These are phyloP conservation scores for Plasmodium inui DNA, from an alignment of 169 alveolate genomes.

Conservation along the genomic window DNA sequence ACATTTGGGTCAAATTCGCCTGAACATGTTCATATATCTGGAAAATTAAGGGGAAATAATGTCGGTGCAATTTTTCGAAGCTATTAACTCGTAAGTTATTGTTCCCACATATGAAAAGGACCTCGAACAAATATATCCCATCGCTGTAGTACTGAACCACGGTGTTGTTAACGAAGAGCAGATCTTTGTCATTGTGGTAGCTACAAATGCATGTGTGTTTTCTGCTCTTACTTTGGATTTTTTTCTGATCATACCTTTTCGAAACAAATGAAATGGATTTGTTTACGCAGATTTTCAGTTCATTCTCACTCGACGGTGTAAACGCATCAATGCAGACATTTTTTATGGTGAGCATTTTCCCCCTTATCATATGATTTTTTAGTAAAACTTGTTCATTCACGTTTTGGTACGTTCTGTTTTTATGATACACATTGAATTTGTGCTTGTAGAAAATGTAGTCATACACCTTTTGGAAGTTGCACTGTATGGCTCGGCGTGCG, in stretches of 20 bases:
- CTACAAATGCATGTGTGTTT: slow-evolving; percentile 16
- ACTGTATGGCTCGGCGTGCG: background rate
- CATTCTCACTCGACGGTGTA: slow-evolving; percentile 12
- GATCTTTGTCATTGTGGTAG: slow-evolving; percentile 25
- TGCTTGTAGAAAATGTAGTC: slow-evolving; percentile 73
- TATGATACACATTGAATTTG: slow-evolving; percentile 65
- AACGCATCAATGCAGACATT: slow-evolving; percentile 32
- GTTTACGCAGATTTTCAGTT: slow-evolving; percentile 66
- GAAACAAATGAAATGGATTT: slow-evolving; percentile 31
- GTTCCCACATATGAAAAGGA: slow-evolving; percentile 60
- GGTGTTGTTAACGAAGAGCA: slow-evolving; percentile 55
- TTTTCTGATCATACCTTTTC: background rate
- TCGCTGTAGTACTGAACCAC: slow-evolving; percentile 72
- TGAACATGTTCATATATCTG: slow-evolving; percentile 32
- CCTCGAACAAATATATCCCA: slow-evolving; percentile 64
- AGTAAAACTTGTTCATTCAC: slow-evolving; percentile 23
- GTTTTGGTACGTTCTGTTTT: slow-evolving; percentile 35
- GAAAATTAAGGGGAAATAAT: slow-evolving; percentile 47
- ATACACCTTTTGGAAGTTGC: slow-evolving; percentile 50
- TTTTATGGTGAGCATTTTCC: slow-evolving; percentile 65
- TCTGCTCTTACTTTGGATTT: background rate
- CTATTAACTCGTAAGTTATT: slow-evolving; percentile 65
- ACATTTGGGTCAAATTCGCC: slow-evolving; percentile 14
- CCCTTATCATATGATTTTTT: slow-evolving; percentile 68
- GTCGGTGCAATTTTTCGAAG: slow-evolving; percentile 35